Base-by-base conservation (phyloP, 352 stramenopile genomes). In the Phytophthora fragariaefolia region DNA sequence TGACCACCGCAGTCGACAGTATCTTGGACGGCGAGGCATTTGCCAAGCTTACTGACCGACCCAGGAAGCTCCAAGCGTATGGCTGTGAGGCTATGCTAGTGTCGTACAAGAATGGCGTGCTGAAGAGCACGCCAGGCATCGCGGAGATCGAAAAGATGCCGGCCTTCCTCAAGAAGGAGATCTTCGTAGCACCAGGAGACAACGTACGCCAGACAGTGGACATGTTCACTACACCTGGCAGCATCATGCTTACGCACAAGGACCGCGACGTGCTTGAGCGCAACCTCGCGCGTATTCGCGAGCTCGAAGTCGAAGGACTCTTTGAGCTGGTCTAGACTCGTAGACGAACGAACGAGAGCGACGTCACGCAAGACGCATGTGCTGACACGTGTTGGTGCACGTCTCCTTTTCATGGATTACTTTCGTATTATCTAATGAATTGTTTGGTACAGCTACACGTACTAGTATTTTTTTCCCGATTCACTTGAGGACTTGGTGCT, bases 151-250 rank as follows among this genome's bases (percentile, higher is more conserved):
- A 93, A 51, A 80, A 82, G 49, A 85, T 99, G 59, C 92, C 91
- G 36, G 97, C 93, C 20, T 98, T 98, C 71, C 69, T 98, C 17
- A 93, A 90, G 66, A 86, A 97, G 62, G 93, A 98, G 71, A 92
- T 98, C 64, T 89, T 94, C 46, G 81, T 97, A 17, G 77, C 86
- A 26, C 68, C 86, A 15, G 96, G 93, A 17, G 87, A 95, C 55
- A 73, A 80, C 36, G 78, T 99, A 47, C 71, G 83, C 57, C 93
- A 90, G 60, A 99, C 97, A 4, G 85, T 97, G 46, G 94, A 98
- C 62, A 98, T 98, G 85, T 96, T 96, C 73, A 98, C 90, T 55
- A 98, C 97, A 49, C 91, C 91, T 6, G 96, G 96, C 38, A 98
- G 95, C 82, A 95, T 98, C 57, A 95, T 98, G 73, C 78, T 99